Conservation (phyloP, 2,329 filamentous ascomycete species). For the Ascochyta clinopodiicola region DNA sequence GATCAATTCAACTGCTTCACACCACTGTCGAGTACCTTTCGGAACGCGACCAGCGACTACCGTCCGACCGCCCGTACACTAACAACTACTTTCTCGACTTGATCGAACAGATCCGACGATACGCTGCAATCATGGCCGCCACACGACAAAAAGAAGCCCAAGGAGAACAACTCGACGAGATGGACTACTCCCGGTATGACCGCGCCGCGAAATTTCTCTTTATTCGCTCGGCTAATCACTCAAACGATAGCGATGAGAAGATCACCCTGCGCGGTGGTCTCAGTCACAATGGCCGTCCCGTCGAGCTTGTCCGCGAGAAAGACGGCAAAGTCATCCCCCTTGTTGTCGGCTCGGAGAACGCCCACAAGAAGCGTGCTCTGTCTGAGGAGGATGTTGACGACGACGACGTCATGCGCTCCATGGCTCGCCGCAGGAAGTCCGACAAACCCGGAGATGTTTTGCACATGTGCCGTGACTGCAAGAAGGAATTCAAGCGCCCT, state of each 20-base stretch:
- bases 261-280: constrained; percentile 83
- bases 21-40: constrained; percentile 84
- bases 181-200: constrained; percentile 57
- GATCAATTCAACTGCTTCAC: constrained; percentile 88
- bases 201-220: constrained; percentile 30
- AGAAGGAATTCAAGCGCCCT: constrained; percentile 92
- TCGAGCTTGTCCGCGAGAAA: constrained; percentile 82
- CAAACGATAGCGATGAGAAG: constrained; percentile 65
- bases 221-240: constrained; percentile 30
- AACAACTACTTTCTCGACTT: constrained; percentile 97
- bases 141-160: constrained; percentile 71
- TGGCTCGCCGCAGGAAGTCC: constrained; percentile 95
- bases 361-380: constrained; percentile 66
- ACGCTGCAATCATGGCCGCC: constrained; percentile 82
- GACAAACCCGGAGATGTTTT: constrained; percentile 83
- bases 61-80: constrained; percentile 88
- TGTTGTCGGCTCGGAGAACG: constrained; percentile 62
- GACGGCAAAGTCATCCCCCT: constrained; percentile 82
- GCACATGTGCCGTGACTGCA: constrained; percentile 79
- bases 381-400: constrained; percentile 75
- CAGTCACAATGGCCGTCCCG: constrained; percentile 79
- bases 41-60: constrained; percentile 84
- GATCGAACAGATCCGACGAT: constrained; percentile 88
- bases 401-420: constrained; percentile 84
- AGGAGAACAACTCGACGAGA: constrained; percentile 59